A percentile compares a stretch with the other conserved stretches of the same genome.
These are phyloP conservation scores for Hortiboletus campestris DNA, from an alignment of 768 basidiomycete genomes.

Conservation along the genomic window DNA sequence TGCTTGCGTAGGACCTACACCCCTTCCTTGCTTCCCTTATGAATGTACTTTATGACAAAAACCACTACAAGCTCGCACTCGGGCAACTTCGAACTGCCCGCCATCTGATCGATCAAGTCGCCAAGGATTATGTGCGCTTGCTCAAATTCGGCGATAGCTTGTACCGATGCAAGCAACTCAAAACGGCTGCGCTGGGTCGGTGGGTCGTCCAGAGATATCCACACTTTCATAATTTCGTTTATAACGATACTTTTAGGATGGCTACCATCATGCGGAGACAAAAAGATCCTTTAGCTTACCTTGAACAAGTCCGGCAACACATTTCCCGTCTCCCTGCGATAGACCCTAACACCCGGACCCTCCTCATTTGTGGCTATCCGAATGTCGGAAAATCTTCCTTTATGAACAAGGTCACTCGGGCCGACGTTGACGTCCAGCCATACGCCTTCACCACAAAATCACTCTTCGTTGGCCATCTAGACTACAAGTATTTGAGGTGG, in stretches of 20 bases:
- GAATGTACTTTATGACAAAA: slow-evolving; percentile 99
- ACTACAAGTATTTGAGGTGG: slow-evolving; percentile 99
- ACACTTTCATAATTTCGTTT: not conserved
- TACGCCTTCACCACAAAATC: slow-evolving; percentile 99
- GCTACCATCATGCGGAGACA: slow-evolving; percentile 98
- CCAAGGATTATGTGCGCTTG: slow-evolving; percentile 94
- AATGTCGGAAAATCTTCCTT: slow-evolving; percentile 99
- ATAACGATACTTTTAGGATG: slow-evolving; percentile 58
- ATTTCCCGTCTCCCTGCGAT: slow-evolving; percentile 97
- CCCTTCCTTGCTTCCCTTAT: slow-evolving; percentile 94
- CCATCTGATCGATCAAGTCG: slow-evolving; percentile 95
- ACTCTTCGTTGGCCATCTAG: slow-evolving; percentile 96
- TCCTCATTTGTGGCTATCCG: slow-evolving; percentile 97
- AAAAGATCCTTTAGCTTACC: slow-evolving; percentile 97
- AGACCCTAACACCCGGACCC: slow-evolving; percentile 96
- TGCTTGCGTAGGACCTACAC: slow-evolving; percentile 69
- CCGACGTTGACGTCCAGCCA: slow-evolving; percentile 98
- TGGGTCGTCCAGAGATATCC: slow-evolving; percentile 38
- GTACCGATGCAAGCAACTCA: slow-evolving; percentile 98
- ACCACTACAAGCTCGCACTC: slow-evolving; percentile 98
- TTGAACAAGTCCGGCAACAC: slow-evolving; percentile 99
- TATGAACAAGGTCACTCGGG: slow-evolving; percentile 99
- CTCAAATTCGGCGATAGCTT: slow-evolving; percentile 98
- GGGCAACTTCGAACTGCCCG: slow-evolving; percentile 94
- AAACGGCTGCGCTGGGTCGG: slow-evolving; percentile 96